Conservation (phyloP, 441 rosid genomes). For the Viola pubescens region DNA sequence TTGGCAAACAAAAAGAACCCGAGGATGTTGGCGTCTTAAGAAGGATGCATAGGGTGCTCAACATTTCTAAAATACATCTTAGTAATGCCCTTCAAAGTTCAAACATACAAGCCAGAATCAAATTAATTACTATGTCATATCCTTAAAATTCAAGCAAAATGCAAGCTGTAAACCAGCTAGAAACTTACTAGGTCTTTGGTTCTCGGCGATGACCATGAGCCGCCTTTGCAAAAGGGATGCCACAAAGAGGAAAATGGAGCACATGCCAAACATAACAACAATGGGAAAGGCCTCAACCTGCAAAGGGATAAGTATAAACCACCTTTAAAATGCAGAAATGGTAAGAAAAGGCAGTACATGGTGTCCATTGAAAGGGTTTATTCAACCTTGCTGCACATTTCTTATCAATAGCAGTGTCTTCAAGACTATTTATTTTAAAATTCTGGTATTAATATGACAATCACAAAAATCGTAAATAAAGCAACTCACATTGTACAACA, state of each 20-base stretch:
- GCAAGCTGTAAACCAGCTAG: neutral
- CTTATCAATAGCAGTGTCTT: neutral
- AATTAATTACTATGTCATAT: neutral
- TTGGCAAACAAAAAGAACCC: neutral
- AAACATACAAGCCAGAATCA: neutral
- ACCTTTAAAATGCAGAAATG: neutral
- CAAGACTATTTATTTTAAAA: neutral
- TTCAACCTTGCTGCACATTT: neutral
- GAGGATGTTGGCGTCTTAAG: too few relatives aligned
- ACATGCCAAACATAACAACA: constrained; percentile 94
- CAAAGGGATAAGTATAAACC: constrained; percentile 15
- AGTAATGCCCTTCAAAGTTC: too few relatives aligned
- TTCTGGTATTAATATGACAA: neutral
- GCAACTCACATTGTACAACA: constrained; percentile 71
- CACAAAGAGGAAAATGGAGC: constrained; percentile 84
- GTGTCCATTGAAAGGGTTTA: neutral
- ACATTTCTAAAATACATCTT: too few relatives aligned
- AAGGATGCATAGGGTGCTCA: too few relatives aligned
- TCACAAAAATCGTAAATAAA: neutral
- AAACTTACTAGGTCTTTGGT: constrained; percentile 35
- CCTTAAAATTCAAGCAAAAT: neutral
- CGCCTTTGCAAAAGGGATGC: constrained; percentile 82
- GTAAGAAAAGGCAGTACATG: neutral
- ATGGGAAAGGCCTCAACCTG: constrained; percentile 87
- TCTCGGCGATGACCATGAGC: constrained; percentile 64